Evolutionary conservation across 169 alveolate genomes (phyloP), one percentile per base, ranked within the genome.

Genomic region (Cryptosporidium meleagridis): DNA sequence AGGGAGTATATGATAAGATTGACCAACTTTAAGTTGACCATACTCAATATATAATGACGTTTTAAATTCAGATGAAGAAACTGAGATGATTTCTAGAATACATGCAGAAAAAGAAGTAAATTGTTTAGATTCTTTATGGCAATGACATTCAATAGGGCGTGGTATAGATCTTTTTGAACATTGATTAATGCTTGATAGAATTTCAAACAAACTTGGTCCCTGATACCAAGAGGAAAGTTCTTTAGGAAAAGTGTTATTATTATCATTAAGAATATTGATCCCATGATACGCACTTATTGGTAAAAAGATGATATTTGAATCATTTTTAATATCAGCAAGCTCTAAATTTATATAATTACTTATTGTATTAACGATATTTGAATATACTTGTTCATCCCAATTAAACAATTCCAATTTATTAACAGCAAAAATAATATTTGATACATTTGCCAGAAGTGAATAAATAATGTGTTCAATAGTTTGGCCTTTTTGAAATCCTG

Each of bases 401-500:
- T 95, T 62, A 85, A 85, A 69, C 75, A 92, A 85, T 85, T 97
- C 99, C 97, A 97, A 95, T 87, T 97, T 97, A 91, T 96, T 97
- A 5, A 97, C 94, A 55, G 97, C 96, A 44, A 97, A 96, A 31
- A 97, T 94, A 53, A 97, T 85, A 39, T 95, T 93, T 69, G 91
- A 72, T 16, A 96, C 96, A 31, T 98, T 98, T 59, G 96, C 92
- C 72, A 97, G 94, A 68, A 96, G 93, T 37, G 96, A 96, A 59
- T 96, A 92, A 85, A 93, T 91, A 55, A 96, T 93, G 91, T 97
- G 98, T 85, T 97, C 99, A 91, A 96, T 95, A 61, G 99, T 97
- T 85, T 96, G 96, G 31, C 98, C 93, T 86, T 86, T 92, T 52
- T 94, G 96, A 93, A 97, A 97, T 14, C 97, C 97, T 33, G 96